Conservation (phyloP, 192 early-diverging fungal species). For the Coemansia sp. region DNA sequence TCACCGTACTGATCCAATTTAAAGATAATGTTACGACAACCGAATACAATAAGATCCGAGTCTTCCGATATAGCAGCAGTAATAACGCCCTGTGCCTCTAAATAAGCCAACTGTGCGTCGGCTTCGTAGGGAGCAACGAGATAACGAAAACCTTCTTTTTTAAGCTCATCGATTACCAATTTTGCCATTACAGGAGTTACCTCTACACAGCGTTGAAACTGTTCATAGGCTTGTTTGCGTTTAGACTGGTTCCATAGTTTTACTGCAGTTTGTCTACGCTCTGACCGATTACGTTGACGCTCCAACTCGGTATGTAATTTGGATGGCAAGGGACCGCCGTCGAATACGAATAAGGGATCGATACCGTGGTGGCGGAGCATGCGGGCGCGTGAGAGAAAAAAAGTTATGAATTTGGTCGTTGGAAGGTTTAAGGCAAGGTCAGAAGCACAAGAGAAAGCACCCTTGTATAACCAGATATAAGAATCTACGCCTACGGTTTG, state of each 20-base stretch:
- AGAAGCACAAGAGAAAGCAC: slow-evolving; percentile 80
- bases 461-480: slow-evolving; percentile 95
- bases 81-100: slow-evolving; percentile 69
- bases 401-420: slow-evolving; percentile 83
- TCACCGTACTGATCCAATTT: slow-evolving; percentile 81
- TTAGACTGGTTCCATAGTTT: slow-evolving; percentile 61
- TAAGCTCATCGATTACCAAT: slow-evolving; percentile 70
- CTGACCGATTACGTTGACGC: slow-evolving; percentile 60
- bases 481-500: slow-evolving; percentile 85
- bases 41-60: slow-evolving; percentile 94
- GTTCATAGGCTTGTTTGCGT: slow-evolving; percentile 67
- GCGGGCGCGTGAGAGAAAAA: slow-evolving; percentile 76
- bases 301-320: slow-evolving; percentile 77
- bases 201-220: slow-evolving; percentile 76
- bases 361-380: slow-evolving; percentile 75
- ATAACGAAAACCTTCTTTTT: slow-evolving; percentile 67
- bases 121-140: slow-evolving; percentile 97
- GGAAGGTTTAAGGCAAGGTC: slow-evolving; percentile 73
- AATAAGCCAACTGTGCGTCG: slow-evolving; percentile 91
- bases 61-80: slow-evolving; percentile 91
- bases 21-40: slow-evolving; percentile 78
- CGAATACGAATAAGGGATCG: slow-evolving; percentile 90
- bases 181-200: slow-evolving; percentile 86
- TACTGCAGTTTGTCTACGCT: slow-evolving; percentile 60
- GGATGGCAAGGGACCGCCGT: slow-evolving; percentile 87